These are phyloP conservation scores for Massospora cicadina DNA, from an alignment of 371 early-diverging fungal species.

Conservation along the genomic window DNA sequence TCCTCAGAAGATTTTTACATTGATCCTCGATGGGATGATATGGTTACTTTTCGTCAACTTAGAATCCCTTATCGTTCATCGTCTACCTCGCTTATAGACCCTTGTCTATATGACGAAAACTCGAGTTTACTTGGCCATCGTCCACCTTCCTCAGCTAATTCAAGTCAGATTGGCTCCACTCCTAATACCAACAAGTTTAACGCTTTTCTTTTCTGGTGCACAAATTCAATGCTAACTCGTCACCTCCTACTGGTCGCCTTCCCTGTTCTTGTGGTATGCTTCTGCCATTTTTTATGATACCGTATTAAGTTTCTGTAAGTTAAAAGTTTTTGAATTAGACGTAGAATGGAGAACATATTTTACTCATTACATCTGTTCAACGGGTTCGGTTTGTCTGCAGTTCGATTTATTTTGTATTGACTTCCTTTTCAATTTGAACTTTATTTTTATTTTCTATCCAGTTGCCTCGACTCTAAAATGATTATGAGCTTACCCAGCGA, in stretches of 20 bases:
- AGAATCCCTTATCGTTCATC: not conserved
- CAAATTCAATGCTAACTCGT: not conserved
- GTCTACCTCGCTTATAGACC: not conserved
- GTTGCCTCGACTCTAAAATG: no score
- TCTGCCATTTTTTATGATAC: no score
- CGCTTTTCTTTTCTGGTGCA: slow-evolving; percentile 6
- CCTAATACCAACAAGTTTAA: not conserved
- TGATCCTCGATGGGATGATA: slow-evolving; percentile 10
- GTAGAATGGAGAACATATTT: no score
- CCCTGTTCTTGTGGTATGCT: slow-evolving; percentile 7
- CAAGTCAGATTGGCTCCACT: not conserved
- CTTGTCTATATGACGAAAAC: not conserved
- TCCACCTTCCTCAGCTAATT: not conserved
- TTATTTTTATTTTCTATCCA: no score
- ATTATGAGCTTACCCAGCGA: no score
- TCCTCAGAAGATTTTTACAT: slow-evolving; percentile 8
- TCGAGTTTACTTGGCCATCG: not conserved
- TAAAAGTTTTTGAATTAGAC: no score
- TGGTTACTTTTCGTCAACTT: slow-evolving; percentile 9
- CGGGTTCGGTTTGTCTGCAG: no score
- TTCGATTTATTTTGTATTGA: no score
- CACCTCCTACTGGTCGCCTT: slow-evolving; percentile 3
- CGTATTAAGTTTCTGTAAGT: no score
- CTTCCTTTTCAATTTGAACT: no score
- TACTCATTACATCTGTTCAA: no score